These are phyloP conservation scores for Trichocomaceae sp. DNA, from an alignment of 2,329 filamentous ascomycete species.

Conservation along the genomic window DNA sequence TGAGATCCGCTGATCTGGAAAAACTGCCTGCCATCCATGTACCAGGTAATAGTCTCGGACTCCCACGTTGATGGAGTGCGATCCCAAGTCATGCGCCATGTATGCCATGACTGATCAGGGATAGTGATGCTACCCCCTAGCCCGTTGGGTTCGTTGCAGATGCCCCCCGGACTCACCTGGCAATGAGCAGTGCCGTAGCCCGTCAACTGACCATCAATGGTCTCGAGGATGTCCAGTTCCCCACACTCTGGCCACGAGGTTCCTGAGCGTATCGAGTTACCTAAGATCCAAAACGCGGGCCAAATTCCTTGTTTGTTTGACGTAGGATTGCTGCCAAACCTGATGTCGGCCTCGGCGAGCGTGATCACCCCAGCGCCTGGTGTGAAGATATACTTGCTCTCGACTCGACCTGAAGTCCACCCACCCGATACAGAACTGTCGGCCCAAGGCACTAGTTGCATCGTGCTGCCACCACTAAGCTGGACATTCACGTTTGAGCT, in stretches of 20 bases:
- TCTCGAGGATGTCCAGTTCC: conserved; percentile 12
- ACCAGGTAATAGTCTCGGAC: conserved; percentile 12
- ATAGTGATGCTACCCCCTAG: conserved; percentile 2
- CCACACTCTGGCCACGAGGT: conserved; percentile 9
- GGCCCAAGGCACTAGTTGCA: conserved; percentile 10
- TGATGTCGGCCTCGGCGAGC: conserved; percentile 9
- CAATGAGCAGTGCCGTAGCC: conserved; percentile 12
- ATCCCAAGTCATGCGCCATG: conserved; percentile 12
- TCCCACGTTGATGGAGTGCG: conserved; percentile 8
- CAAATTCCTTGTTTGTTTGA: conserved; percentile 10
- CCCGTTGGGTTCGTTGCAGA: conserved; percentile 11
- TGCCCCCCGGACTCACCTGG: conserved; percentile 8
- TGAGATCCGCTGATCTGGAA: conserved; percentile 6
- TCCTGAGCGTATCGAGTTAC: conserved; percentile 6
- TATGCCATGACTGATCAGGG: conserved; percentile 12
- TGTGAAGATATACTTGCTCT: conserved; percentile 11
- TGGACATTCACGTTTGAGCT: conserved; percentile 8
- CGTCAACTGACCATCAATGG: conserved; percentile 8
- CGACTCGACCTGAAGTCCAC: conserved; percentile 11
- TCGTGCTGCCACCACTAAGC: conserved; percentile 10
- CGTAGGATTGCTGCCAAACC: conserved; percentile 10
- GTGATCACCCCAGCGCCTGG: conserved; percentile 6
- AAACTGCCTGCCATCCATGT: conserved; percentile 11
- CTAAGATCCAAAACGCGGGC: conserved; percentile 11
- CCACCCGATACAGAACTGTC: conserved; percentile 10